Evolutionary conservation across 257 asterid genomes (phyloP), one percentile per base, ranked within the genome.

Genomic region (Solanum peruvianum): DNA sequence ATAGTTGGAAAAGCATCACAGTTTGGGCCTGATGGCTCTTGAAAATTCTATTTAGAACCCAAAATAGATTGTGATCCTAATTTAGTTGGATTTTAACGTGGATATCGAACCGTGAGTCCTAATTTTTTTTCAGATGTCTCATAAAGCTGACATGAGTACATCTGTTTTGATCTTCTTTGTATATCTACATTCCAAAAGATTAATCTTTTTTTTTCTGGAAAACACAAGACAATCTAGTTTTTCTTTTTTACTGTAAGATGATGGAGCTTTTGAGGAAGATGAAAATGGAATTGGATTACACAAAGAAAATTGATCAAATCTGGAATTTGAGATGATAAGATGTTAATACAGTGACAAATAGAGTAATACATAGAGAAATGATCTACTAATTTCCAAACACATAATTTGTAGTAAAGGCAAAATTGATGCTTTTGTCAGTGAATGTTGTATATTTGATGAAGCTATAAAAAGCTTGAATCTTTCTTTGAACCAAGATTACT

Each of bases 351-450:
- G 64, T 56, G n/a, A 18, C 0, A 18, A 82, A 66, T 20, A 89
- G 93, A 78, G 92, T 3, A 86, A 47, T 62, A 35, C 91, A 91
- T 64, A 89, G 97, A 83, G 92, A 89, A 72, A 85, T 25, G 76
- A 92, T 15, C 82, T 35, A 4, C 47, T 2, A 75, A 23, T 71
- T 25, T 47, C 62, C 4, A 92, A 86, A 77, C 89, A 89, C 27
- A 45, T 41, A 18, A 76, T 3, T 62, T 27, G 88, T 78, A 88
- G 85, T 27, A 86, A 85, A 64, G 84, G 13, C 8, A 16, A 72
- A 16, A 39, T 70, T 87, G 71, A 25, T 78, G 18, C 16, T 44
- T 15, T 8, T 44, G 60, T 25, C 64, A 8, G 60, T 71, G 21
- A 56, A 41, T 25, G 56, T 1, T 42, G 52, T 45, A 23, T 58